Conservation (phyloP, 345 rosid species). For the Toxicodendron radicans region DNA sequence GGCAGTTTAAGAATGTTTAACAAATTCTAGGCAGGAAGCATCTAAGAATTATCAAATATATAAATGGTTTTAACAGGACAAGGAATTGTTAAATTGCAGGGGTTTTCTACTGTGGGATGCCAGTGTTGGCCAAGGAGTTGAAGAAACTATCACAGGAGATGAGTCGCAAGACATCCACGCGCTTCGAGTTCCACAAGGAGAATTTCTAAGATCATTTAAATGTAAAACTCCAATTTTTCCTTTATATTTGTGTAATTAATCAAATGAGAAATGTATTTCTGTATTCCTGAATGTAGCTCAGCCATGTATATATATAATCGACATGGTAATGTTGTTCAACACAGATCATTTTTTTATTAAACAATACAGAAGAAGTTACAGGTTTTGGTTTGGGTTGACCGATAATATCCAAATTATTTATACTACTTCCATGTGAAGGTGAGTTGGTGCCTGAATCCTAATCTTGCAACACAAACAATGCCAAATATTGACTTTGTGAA, state of each 20-base stretch:
- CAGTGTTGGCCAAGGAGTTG: conserved; percentile 81
- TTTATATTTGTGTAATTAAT: conserved; percentile 26
- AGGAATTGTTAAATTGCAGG: conserved; percentile 47
- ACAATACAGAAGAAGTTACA: background rate
- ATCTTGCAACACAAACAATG: too few relatives aligned
- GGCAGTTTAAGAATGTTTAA: background rate
- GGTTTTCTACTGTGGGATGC: conserved; percentile 92
- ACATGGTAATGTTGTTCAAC: background rate
- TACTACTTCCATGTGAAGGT: too few relatives aligned
- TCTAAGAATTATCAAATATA: background rate
- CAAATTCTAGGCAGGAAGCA: background rate
- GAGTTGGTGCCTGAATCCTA: too few relatives aligned
- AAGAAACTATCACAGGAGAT: conserved; percentile 67
- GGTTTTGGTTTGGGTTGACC: background rate
- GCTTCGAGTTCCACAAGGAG: conserved; percentile 94
- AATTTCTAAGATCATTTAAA: conserved; percentile 49
- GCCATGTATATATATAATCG: conserved; percentile 10
- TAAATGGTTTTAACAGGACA: background rate
- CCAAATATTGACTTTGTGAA: too few relatives aligned
- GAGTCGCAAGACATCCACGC: conserved; percentile 70
- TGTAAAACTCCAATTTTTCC: conserved; percentile 14
- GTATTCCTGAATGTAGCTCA: conserved; percentile 10
- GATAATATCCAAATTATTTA: too few relatives aligned
- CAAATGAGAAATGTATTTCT: conserved; percentile 7
- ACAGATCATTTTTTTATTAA: background rate